Percentiles rank a stretch among this genome's conserved stretches.
Evolutionary conservation across 2,329 filamentous ascomycete species (phyloP).

Genomic region (Ophiocordyceps camponoti-rufipedis): DNA sequence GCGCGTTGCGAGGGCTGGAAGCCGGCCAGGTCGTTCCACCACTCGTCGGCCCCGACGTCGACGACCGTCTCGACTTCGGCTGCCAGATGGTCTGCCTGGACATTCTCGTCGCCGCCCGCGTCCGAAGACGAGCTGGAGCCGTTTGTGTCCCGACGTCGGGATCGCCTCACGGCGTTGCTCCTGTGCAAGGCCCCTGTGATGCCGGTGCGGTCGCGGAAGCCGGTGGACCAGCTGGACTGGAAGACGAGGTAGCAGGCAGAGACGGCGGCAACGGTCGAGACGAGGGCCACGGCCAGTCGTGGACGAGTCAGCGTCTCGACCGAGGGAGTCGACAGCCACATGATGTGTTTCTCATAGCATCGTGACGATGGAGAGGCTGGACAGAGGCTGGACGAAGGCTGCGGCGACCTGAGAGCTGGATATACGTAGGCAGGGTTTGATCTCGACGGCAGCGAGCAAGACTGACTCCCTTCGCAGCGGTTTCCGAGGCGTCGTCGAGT

Average conservation of each 20-base stretch:
- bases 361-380: slow-evolving; percentile 3
- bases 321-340: slow-evolving; percentile 29
- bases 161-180: slow-evolving; percentile 47
- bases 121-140: slow-evolving; percentile 24
- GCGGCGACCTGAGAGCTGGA: neutral
- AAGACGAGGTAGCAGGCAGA: slow-evolving; percentile 43
- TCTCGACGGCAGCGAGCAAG: too few relatives aligned
- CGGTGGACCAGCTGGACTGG: slow-evolving; percentile 11
- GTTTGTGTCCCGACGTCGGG: slow-evolving; percentile 17
- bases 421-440: too few relatives aligned
- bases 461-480: too few relatives aligned
- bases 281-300: slow-evolving; percentile 33
- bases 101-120: slow-evolving; percentile 26
- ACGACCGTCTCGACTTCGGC: slow-evolving; percentile 21
- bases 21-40: slow-evolving; percentile 28
- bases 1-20: slow-evolving; percentile 26
- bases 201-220: slow-evolving; percentile 3
- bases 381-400: neutral
- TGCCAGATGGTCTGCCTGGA: slow-evolving; percentile 12
- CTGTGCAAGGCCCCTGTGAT: slow-evolving; percentile 31
- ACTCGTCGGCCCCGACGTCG: slow-evolving; percentile 27
- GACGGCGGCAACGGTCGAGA: slow-evolving; percentile 36
- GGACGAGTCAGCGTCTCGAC: slow-evolving; percentile 36
- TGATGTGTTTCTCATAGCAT: slow-evolving; percentile 16
- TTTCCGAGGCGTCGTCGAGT: too few relatives aligned